A percentile compares a stretch with the other conserved stretches of the same genome.
phyloP scores from a whole-genome alignment of 2,329 filamentous ascomycete genomes.

The Graphilbum sp. region DNA sequence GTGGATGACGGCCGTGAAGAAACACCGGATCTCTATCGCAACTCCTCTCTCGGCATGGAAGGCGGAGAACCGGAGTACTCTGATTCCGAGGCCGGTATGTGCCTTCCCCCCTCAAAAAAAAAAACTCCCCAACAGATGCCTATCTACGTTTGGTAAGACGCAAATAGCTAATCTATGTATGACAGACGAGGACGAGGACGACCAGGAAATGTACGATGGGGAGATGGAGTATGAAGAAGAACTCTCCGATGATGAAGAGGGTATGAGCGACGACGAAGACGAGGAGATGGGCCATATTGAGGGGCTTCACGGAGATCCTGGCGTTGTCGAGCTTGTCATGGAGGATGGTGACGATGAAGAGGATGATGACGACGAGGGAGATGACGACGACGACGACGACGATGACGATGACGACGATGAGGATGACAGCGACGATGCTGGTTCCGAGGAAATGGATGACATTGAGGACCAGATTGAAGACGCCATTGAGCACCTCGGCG shows the following conservation, averaged over 20 bases:
- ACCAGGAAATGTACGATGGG: conserved; percentile 87
- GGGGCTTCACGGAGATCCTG: conserved; percentile 46
- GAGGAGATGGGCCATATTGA: conserved; percentile 71
- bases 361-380: conserved; percentile 30
- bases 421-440: conserved; percentile 13
- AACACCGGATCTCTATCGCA: conserved; percentile 91
- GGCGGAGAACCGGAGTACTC: conserved; percentile 62
- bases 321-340: conserved; percentile 62
- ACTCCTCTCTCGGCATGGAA: conserved; percentile 91
- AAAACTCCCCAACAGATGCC: too few relatives aligned
- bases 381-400: conserved; percentile 23
- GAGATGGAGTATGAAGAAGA: conserved; percentile 79
- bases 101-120: too few relatives aligned
- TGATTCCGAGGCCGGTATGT: conserved; percentile 46
- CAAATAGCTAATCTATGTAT: too few relatives aligned
- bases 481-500: conserved; percentile 43
- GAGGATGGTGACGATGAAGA: conserved; percentile 51
- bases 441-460: conserved; percentile 37
- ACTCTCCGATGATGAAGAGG: conserved; percentile 56
- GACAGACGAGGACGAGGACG: conserved; percentile 15
- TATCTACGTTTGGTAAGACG: too few relatives aligned
- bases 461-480: conserved; percentile 36
- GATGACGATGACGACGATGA: conserved; percentile 22
- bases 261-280: conserved; percentile 79
- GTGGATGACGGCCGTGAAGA: conserved; percentile 77